Evolutionary conservation across 148 eudicot species (phyloP), one percentile per base, ranked within the genome.

Genomic region (Cornus florida): DNA sequence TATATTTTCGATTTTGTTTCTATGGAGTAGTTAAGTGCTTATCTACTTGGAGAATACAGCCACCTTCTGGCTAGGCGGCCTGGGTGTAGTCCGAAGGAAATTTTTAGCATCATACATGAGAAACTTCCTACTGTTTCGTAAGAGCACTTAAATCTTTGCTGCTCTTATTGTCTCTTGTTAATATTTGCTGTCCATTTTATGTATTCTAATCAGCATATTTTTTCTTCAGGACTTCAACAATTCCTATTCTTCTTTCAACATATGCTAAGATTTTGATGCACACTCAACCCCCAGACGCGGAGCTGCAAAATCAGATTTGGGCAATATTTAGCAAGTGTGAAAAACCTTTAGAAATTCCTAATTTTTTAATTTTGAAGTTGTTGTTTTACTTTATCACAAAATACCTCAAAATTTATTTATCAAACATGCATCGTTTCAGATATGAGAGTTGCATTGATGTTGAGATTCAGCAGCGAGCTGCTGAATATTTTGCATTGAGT

Each of bases 221-320:
- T 74, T 9, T 83, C 77, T 81, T 80, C 97, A 96, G 99, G 93
- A 88, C 92, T 77, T 85, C 99, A n/a, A 94, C 98, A 48, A 88
- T 96, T 72, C 90, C 99, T 23, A 90, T 96, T 81, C 91, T 96
- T 50, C 97, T 96, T 77, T 92, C 98, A 71, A 87, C 99, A 69
- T 96, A 96, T 88, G 99, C 99, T 19, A 96, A 96, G 88, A 96
- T 96, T 69, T 90, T 94, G 85, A 93, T 92, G 95, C 99, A 96
- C 81, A 88, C 88, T 80, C 95, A 93, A 82, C 95, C 94, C 64
- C 89, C 91, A 59, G 98, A 96, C 68, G 82, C 88, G 32, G 99
- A 96, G 81, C 79, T 96, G 72, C 98, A 96, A 80, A 91, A 84
- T 78, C 91, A 88, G 76, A 91, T 96, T 62, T 92, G 91, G 91